Conservation (phyloP, 768 basidiomycete species). For the Hygrocybe coccinea region DNA sequence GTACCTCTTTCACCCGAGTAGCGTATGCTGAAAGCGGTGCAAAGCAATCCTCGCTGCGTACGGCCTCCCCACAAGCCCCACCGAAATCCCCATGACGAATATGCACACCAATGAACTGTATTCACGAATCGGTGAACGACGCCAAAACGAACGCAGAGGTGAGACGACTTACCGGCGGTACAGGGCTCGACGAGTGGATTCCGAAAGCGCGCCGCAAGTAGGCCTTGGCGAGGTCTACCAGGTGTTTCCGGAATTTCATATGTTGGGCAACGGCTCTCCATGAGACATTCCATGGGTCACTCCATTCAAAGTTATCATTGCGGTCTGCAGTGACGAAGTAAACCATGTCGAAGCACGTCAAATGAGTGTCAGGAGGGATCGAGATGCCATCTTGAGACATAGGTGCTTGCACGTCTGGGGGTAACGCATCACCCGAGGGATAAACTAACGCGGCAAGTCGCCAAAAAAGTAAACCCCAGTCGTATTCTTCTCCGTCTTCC, state of each 20-base stretch:
- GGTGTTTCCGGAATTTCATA: constrained; percentile 44
- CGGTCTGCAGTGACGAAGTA: constrained; percentile 46
- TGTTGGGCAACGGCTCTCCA: constrained; percentile 53
- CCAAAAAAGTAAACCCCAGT: constrained; percentile 35
- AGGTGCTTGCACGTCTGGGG: not conserved
- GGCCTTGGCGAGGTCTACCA: constrained; percentile 40
- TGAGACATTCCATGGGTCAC: constrained; percentile 31
- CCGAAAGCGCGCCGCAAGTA: constrained; percentile 41
- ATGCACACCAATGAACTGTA: constrained; percentile 43
- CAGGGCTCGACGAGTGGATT: constrained; percentile 26
- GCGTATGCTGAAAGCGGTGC: constrained; percentile 36
- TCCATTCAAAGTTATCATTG: constrained; percentile 25
- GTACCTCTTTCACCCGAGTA: constrained; percentile 34
- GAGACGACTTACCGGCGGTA: constrained; percentile 35
- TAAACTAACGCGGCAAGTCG: not conserved
- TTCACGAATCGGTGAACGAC: too few species aligned
- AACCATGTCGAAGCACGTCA: constrained; percentile 49
- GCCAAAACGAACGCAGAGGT: not conserved
- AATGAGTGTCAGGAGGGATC: constrained; percentile 48
- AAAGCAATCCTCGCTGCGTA: constrained; percentile 33
- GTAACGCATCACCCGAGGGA: not conserved
- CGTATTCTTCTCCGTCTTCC: constrained; percentile 24
- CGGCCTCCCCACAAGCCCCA: constrained; percentile 25
- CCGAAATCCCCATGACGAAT: constrained; percentile 45
- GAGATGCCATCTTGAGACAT: constrained; percentile 37